Conservation (phyloP, 2,329 filamentous ascomycete species). For the Diaporthe citriasiana region DNA sequence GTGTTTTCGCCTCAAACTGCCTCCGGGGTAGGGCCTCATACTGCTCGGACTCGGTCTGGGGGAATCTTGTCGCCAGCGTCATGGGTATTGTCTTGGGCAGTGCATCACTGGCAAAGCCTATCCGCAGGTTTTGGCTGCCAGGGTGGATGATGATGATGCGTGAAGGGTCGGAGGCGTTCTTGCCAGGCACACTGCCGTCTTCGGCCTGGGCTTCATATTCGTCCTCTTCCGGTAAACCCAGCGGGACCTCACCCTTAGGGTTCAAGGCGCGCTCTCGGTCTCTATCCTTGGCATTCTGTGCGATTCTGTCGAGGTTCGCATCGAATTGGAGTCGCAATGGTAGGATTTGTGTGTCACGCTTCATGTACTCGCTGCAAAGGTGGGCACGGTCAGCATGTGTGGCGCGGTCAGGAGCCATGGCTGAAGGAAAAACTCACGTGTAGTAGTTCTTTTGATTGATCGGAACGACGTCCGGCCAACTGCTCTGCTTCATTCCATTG, state of each 20-base stretch:
- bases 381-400: slow-evolving; percentile 45
- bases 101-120: slow-evolving; percentile 95
- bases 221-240: slow-evolving; percentile 70
- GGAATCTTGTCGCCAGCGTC: slow-evolving; percentile 85
- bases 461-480: slow-evolving; percentile 90
- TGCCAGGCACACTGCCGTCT: slow-evolving; percentile 61
- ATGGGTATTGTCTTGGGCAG: slow-evolving; percentile 95
- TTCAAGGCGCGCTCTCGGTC: slow-evolving; percentile 87
- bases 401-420: neutral
- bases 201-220: slow-evolving; percentile 60
- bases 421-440: slow-evolving; percentile 71
- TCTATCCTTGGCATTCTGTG: slow-evolving; percentile 81
- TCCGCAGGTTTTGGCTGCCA: slow-evolving; percentile 93
- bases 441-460: slow-evolving; percentile 99
- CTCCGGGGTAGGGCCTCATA: slow-evolving; percentile 82
- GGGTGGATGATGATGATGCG: slow-evolving; percentile 96
- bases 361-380: slow-evolving; percentile 86
- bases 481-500: slow-evolving; percentile 97
- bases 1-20: slow-evolving; percentile 72
- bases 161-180: slow-evolving; percentile 79
- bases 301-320: slow-evolving; percentile 84
- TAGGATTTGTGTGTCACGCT: slow-evolving; percentile 96
- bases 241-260: slow-evolving; percentile 76
- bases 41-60: slow-evolving; percentile 86
- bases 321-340: slow-evolving; percentile 91